Evolutionary conservation across 2,329 filamentous ascomycete genomes (phyloP).

Genomic region (Didymellaceae sp.): DNA sequence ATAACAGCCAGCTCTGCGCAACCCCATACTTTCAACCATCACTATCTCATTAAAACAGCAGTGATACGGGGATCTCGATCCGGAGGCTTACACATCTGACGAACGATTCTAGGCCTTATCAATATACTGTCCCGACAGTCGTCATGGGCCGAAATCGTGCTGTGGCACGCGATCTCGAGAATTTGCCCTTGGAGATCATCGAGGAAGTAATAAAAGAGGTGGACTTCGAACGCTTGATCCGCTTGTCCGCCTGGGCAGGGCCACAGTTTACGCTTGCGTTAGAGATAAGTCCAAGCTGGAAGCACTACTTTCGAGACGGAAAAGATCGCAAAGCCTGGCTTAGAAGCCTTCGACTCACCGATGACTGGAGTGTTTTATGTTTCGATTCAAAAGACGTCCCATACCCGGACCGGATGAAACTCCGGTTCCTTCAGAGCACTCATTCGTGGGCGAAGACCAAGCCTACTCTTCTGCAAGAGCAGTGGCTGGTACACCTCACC

Average conservation of each 20-base stretch:
- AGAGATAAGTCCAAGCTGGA: background rate
- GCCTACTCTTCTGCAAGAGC: too few species aligned
- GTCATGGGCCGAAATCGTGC: background rate
- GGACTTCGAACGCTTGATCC: background rate
- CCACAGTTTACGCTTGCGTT: background rate
- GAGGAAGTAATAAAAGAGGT: background rate
- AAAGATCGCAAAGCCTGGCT: background rate
- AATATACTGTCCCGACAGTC: too few species aligned
- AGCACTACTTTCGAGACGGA: background rate
- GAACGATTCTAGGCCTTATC: too few species aligned
- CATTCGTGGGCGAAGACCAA: too few species aligned
- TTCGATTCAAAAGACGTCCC: background rate
- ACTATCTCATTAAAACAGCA: too few species aligned
- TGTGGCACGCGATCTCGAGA: constrained; percentile 10
- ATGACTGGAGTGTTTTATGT: background rate
- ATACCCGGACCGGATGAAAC: too few species aligned
- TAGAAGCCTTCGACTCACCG: background rate
- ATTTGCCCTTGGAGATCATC: constrained; percentile 5
- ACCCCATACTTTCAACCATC: too few species aligned
- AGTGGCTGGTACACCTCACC: background rate
- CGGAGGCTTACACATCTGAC: too few species aligned
- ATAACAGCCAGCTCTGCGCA: too few species aligned
- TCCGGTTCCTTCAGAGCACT: too few species aligned
- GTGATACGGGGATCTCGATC: too few species aligned
- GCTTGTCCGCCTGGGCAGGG: background rate